Base-by-base conservation (phyloP, 352 stramenopile species). In the Phytophthora fragariaefolia region DNA sequence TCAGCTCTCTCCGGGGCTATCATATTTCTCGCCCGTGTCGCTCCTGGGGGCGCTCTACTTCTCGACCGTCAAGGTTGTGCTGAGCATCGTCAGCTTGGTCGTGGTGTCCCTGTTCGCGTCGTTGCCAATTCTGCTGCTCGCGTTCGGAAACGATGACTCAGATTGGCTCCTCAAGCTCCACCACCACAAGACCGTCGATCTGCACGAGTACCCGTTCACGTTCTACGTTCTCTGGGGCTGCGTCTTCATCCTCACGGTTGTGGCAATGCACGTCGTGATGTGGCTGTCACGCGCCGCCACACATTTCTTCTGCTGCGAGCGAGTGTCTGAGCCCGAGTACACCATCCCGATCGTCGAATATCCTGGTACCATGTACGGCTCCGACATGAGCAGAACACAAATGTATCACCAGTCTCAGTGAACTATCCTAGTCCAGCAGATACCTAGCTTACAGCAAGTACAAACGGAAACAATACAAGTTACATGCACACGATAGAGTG, bases 1-100 rank as follows among this genome's bases (percentile, higher is more conserved):
- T 32, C 80, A 80, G 0, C 57, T 92, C 7, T 73, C 84, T n/a
- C 71, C 84, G 4, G 74, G 71, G 24, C 55, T 92, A 36, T 65
- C 69, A 32, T 74, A 76, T 38, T 76, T 91, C 28, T 92, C 84
- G 46, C 82, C 80, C 6, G 66, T 88, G n/a, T 79, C 79, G 24
- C 63, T 93, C 32, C 72, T 87, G 40, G 82, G 73, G 2, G 74
- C 68, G 24, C 54, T 93, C 10, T 93, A 93, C 68, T 91, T 93
- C 34, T 32, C 66, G 36, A 81, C 80, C 1, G 66, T 90, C 66
- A 93, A 93, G 69, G 84, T 90, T 40, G 75, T 74, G 1, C 10
- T 91, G 7, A 71, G 77, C n/a, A 71, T 89, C 24, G 23, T 69
- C 10, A 91, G 83, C 45, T 52, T 65, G 10, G 55, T 85, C 5